Evolutionary conservation across 305 asterid species (phyloP).

Genomic region (Solanum hybrid): DNA sequence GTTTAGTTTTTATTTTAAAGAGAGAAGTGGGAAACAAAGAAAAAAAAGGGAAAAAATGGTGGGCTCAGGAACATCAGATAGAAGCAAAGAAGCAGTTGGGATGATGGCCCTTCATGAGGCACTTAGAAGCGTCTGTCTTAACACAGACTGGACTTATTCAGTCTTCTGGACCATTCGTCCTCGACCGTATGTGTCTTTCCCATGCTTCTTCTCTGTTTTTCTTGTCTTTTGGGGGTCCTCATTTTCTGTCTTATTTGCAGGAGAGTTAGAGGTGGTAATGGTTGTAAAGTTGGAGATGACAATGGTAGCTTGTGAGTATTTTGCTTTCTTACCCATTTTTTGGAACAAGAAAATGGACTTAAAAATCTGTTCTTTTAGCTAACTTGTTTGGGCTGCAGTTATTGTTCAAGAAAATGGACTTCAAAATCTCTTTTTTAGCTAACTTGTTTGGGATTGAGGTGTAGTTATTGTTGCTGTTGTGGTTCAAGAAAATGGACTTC

Average conservation of each 20-base stretch:
- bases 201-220: not conserved
- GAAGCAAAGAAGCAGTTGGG: conserved; percentile 99
- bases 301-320: conserved; percentile 94
- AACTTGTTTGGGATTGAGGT: not conserved
- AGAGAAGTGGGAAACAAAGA: conserved; percentile 7
- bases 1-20: not conserved
- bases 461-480: not conserved
- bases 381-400: not conserved
- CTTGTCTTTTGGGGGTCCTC: conserved; percentile 2
- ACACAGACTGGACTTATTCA: conserved; percentile 98
- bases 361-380: not conserved
- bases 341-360: not conserved
- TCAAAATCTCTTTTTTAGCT: not conserved
- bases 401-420: not conserved
- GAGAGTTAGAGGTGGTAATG: conserved; percentile 93
- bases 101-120: conserved; percentile 99
- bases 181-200: conserved; percentile 62
- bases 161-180: conserved; percentile 99
- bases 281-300: conserved; percentile 97
- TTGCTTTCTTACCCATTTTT: not conserved
- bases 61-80: conserved; percentile 98
- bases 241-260: conserved; percentile 34
- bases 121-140: conserved; percentile 89
- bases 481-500: not conserved
- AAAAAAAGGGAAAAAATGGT: conserved; percentile 31